Evolutionary conservation across 2,329 filamentous ascomycete genomes (phyloP), one percentile per base, ranked within the genome.

Genomic region (Parascedosporium putredinis): DNA sequence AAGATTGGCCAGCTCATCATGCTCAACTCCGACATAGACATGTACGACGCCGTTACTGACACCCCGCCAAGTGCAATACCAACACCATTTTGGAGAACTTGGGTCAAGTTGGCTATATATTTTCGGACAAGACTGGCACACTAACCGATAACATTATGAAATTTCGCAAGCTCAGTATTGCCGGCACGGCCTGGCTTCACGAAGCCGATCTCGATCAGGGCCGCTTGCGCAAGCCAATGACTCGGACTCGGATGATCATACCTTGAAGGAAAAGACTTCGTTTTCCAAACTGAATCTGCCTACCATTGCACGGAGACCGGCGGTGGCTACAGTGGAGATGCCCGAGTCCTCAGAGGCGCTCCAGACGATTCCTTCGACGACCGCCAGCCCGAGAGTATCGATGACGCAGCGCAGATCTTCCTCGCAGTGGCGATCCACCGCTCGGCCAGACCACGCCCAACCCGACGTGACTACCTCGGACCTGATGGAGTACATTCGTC

Each of bases 91-190:
- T 96, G 52, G 90, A 96, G 61, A 91, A 97, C 59, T 73, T 96
- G 1, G 90, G 90, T 0, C 91, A 96, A 67, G 81, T 97, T 52
- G 87, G 76, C 55, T 93, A 94, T 59, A 79, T 95, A 18, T 95
- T 97, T 58, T 94, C 88, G 0, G 90, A 96, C 64, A 96, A 96
- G 69, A 96, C 90, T 0, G 90, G 90, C 2, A 97, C 90, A 0
- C 70, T 97, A 56, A 97, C 90, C 1, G 89, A 96, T 58, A 97
- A 97, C 56, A 75, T 88, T 9, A 96, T 97, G 91, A 88, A 88
- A 54, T 96, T 96, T 62, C 84, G 90, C 40, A 95, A 94, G 62
- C 76, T 96, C 66, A 95, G 86, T 57, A 82, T 96, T 27, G 89
- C 87, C 2, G 90, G 90, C 5, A 89, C 86, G 1, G 84, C 89